A percentile compares a stretch with the other conserved stretches of the same genome.
phyloP scores from a whole-genome alignment of 805 yeast species.

The Spathaspora passalidarum region DNA sequence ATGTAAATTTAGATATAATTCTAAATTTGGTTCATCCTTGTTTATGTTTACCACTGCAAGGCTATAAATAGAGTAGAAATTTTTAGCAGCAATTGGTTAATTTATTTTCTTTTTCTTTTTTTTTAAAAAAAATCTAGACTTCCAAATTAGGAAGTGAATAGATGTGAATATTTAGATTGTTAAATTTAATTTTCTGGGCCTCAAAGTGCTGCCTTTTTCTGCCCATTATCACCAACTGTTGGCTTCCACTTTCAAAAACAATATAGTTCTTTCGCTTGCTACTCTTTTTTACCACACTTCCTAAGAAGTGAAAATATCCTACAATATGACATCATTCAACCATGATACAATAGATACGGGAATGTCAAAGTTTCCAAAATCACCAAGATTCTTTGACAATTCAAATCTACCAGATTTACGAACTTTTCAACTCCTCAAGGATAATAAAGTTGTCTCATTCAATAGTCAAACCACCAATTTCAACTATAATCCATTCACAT shows the following conservation, averaged over 20 bases:
- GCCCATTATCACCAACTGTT: too few species aligned
- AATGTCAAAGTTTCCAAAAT: slow-evolving; percentile 18
- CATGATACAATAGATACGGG: slow-evolving; percentile 3
- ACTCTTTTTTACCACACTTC: background rate
- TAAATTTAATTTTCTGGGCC: background rate
- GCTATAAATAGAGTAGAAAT: too few species aligned
- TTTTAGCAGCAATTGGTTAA: too few species aligned
- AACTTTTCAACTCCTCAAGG: slow-evolving; percentile 14
- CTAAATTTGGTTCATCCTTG: too few species aligned
- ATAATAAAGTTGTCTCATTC: slow-evolving; percentile 14
- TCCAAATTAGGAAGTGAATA: slow-evolving; percentile 32
- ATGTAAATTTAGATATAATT: too few species aligned
- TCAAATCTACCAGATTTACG: slow-evolving; percentile 22
- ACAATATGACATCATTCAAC: background rate
- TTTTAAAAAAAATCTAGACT: slow-evolving; percentile 50
- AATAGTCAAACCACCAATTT: slow-evolving; percentile 24
- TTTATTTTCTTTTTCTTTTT: too few species aligned
- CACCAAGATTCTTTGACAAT: slow-evolving; percentile 24
- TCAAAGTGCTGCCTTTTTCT: too few species aligned
- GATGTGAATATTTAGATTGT: background rate
- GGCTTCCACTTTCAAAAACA: too few species aligned
- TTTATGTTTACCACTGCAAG: too few species aligned
- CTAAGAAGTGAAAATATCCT: background rate
- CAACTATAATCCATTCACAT: slow-evolving; percentile 43
- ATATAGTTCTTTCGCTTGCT: too few species aligned